Evolutionary conservation across 352 stramenopile genomes (phyloP).

Genomic region (Phytophthora palmivora): DNA sequence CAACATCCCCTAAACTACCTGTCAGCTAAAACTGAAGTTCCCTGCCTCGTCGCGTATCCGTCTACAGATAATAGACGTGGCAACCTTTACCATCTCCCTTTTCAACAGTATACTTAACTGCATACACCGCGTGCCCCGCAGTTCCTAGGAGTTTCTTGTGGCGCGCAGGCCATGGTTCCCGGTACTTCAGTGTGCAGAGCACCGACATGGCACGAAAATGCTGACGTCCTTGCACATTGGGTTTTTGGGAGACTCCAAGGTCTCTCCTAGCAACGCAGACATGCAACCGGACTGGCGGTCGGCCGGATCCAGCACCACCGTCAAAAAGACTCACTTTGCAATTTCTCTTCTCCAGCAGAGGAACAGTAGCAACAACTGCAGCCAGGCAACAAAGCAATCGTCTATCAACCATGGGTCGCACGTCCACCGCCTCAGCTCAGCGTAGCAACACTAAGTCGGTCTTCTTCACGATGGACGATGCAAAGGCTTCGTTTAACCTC

Average conservation of each 20-base stretch:
- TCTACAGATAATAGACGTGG: slow-evolving; percentile 26
- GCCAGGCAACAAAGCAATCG: slow-evolving; percentile 1
- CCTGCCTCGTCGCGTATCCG: slow-evolving; percentile 25
- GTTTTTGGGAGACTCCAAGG: slow-evolving; percentile 20
- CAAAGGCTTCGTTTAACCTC: slow-evolving; percentile 56
- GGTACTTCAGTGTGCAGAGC: slow-evolving; percentile 15
- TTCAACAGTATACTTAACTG: slow-evolving; percentile 21
- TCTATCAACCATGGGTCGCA: slow-evolving; percentile 23
- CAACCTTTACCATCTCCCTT: slow-evolving; percentile 6
- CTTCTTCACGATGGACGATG: slow-evolving; percentile 59
- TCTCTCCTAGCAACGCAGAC: slow-evolving; percentile 21
- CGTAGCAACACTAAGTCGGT: slow-evolving; percentile 26
- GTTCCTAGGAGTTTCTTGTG: slow-evolving; percentile 27
- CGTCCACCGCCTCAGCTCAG: slow-evolving; percentile 22
- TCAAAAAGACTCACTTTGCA: slow-evolving; percentile 29
- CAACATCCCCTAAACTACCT: neutral
- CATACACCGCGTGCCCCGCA: neutral
- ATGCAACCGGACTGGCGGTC: slow-evolving; percentile 10
- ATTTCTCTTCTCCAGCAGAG: slow-evolving; percentile 32
- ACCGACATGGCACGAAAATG: neutral
- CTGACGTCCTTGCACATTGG: slow-evolving; percentile 4
- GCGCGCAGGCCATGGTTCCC: neutral
- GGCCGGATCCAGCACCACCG: neutral
- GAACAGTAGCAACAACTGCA: slow-evolving; percentile 18
- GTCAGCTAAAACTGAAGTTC: slow-evolving; percentile 13